These are phyloP conservation scores for Picochlorum sp. DNA, from an alignment of 139 green algal species.

Conservation along the genomic window DNA sequence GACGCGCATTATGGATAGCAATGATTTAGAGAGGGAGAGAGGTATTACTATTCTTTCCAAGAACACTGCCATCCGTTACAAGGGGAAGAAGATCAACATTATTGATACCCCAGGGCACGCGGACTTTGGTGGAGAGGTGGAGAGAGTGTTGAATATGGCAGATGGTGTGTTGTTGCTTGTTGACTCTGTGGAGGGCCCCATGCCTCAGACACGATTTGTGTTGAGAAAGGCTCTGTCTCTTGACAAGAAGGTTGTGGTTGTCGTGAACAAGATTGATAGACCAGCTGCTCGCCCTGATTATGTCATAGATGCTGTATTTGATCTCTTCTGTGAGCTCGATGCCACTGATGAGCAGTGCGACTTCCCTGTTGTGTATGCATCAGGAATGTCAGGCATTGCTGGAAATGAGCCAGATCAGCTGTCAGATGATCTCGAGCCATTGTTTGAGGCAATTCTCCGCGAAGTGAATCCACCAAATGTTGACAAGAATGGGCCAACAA, in stretches of 20 bases:
- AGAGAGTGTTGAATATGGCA: slow-evolving; percentile 99
- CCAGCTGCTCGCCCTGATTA: slow-evolving; percentile 63
- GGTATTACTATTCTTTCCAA: slow-evolving; percentile 99
- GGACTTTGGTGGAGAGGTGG: slow-evolving; percentile 98
- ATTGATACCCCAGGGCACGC: slow-evolving; percentile 99
- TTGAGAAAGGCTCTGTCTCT: slow-evolving; percentile 91
- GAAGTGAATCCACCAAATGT: slow-evolving; percentile 71
- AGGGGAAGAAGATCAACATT: slow-evolving; percentile 90
- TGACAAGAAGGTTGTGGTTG: slow-evolving; percentile 92
- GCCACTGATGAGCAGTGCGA: slow-evolving; percentile 91
- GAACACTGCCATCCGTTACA: slow-evolving; percentile 94
- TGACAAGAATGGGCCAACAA: slow-evolving; percentile 41
- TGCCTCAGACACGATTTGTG: slow-evolving; percentile 99
- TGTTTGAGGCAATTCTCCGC: slow-evolving; percentile 88
- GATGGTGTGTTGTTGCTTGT: slow-evolving; percentile 98
- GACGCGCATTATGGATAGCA: slow-evolving; percentile 93
- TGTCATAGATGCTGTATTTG: slow-evolving; percentile 86
- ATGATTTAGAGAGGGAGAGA: slow-evolving; percentile 93
- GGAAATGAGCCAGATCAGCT: slow-evolving; percentile 58
- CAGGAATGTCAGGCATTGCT: slow-evolving; percentile 81
- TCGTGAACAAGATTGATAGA: slow-evolving; percentile 99
- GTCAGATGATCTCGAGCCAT: slow-evolving; percentile 73
- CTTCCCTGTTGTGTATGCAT: slow-evolving; percentile 84
- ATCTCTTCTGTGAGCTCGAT: slow-evolving; percentile 94
- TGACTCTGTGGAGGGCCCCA: slow-evolving; percentile 92